A percentile compares a stretch with the other conserved stretches of the same genome.
phyloP scores from a whole-genome alignment of 176 grass and related monocot species.

The Cocos nucifera region DNA sequence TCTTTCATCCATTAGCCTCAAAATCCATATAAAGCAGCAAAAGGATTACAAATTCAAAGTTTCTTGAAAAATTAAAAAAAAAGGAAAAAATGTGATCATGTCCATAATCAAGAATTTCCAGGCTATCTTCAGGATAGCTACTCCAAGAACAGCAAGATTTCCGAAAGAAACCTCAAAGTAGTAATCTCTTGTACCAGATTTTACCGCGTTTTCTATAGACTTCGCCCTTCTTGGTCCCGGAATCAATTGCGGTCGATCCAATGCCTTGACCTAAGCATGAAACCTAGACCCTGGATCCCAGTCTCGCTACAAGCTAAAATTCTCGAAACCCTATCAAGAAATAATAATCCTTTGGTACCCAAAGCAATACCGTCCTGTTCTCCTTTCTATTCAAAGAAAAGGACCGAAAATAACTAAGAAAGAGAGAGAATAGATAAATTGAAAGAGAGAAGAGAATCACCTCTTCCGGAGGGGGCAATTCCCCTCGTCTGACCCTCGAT shows the following conservation, averaged over 20 bases:
- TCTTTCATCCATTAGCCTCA: neutral
- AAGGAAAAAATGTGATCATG: too few relatives aligned
- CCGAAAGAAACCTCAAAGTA: too few relatives aligned
- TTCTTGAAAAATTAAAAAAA: too few relatives aligned
- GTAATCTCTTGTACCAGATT: neutral
- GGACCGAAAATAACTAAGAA: neutral
- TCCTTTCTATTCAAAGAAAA: neutral
- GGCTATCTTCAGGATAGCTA: too few relatives aligned
- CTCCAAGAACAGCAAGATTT: too few relatives aligned
- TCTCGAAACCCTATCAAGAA: neutral
- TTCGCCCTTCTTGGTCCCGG: neutral
- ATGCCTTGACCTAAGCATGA: neutral
- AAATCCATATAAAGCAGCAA: neutral
- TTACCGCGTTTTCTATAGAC: neutral
- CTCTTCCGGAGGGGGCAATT: slow-evolving; percentile 65
- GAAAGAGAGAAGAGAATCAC: slow-evolving; percentile 30
- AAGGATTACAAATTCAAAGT: neutral
- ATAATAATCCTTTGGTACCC: neutral
- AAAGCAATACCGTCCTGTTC: too few relatives aligned
- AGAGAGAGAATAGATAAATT: neutral
- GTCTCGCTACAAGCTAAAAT: neutral
- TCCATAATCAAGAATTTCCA: too few relatives aligned
- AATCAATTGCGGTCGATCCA: neutral
- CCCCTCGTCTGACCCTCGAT: slow-evolving; percentile 37
- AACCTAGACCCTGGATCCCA: neutral